Base-by-base conservation (phyloP, 1,284 basidiomycete genomes). In the Cystobasidium sp. region DNA sequence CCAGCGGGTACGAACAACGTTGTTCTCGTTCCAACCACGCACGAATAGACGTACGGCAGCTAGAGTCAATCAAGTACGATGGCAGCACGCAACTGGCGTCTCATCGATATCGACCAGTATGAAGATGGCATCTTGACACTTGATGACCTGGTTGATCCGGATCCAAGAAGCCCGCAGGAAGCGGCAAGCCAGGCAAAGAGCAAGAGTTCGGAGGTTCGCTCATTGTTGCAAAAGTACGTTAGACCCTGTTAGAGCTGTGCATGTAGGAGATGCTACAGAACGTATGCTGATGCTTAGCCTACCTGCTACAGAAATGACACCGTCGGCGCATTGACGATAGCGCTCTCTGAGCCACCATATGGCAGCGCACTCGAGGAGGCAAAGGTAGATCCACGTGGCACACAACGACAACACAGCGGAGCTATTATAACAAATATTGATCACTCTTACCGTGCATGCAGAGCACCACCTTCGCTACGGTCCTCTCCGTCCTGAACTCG, bases 401-500 rank as follows among this genome's bases (percentile, higher is more conserved):
- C 41, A 31, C 39, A 18, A 18, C 22, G 31, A 71, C 8, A 14
- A 37, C 7, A 43, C 12, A 59, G 22, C 14, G 24, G 20, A 22
- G 43, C 44, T 46, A 8, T 18, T n/a, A 71, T 22, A 43, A 31
- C 16, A 20, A 9, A 56, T 14, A 39, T 39, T 22, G 59, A 4
- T 47, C 65, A 75, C 51, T 20, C 53, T 53, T 47, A 55, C 31
- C 2, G 5, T 31, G 31, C 5, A 31, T 75, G 3, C 80, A 95
- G 91, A 88, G 85, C 78, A 81, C 93, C 49, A 93, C 91, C 0
- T 88, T 96, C 14, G 87, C 90, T 77, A 89, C 91, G 0, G 86
- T 99, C n/a, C 87, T 97, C 44, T 91, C 93, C 3, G 94, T 98
- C 77, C 88, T 99, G 77, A 97, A 97, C 84, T 94, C 92, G 74